A percentile compares a stretch with the other conserved stretches of the same genome.
These are phyloP conservation scores for Cardamine occulta DNA, from an alignment of 345 rosid genomes.

Conservation along the genomic window DNA sequence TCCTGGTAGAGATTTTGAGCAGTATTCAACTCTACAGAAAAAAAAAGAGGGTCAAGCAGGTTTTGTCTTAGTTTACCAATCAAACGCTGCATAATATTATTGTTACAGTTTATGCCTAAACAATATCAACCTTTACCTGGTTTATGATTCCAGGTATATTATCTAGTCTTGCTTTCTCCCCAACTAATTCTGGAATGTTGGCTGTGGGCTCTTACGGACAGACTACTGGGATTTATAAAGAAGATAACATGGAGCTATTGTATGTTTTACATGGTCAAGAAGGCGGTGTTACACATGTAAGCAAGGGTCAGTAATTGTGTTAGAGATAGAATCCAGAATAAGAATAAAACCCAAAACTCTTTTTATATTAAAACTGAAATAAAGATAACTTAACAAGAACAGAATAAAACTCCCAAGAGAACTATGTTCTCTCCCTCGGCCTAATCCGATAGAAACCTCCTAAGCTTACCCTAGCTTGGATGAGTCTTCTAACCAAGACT, in stretches of 20 bases:
- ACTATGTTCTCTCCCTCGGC: too few species aligned
- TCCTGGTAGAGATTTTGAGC: conserved; percentile 89
- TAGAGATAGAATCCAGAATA: too few species aligned
- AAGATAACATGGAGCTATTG: conserved; percentile 94
- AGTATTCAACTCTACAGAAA: conserved; percentile 73
- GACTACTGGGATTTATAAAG: conserved; percentile 84
- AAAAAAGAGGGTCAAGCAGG: conserved; percentile 97
- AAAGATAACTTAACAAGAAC: too few species aligned
- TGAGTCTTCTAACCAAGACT: too few species aligned
- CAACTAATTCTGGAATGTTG: conserved; percentile 77
- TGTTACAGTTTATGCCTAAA: not conserved
- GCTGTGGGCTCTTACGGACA: conserved; percentile 93
- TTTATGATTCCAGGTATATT: conserved; percentile 65
- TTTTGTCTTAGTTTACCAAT: conserved; percentile 26
- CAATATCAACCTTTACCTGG: conserved; percentile 22
- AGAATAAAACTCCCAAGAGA: too few species aligned
- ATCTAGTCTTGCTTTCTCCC: conserved; percentile 83
- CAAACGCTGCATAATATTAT: not conserved
- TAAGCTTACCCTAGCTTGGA: too few species aligned
- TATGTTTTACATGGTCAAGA: conserved; percentile 95
- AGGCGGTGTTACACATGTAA: conserved; percentile 96
- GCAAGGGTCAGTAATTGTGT: conserved; percentile 39
- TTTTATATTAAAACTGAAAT: too few species aligned
- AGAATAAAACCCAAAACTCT: too few species aligned
- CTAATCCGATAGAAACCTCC: too few species aligned